Conservation (phyloP, 805 yeast species). For the Nakazawaea siamensis region DNA sequence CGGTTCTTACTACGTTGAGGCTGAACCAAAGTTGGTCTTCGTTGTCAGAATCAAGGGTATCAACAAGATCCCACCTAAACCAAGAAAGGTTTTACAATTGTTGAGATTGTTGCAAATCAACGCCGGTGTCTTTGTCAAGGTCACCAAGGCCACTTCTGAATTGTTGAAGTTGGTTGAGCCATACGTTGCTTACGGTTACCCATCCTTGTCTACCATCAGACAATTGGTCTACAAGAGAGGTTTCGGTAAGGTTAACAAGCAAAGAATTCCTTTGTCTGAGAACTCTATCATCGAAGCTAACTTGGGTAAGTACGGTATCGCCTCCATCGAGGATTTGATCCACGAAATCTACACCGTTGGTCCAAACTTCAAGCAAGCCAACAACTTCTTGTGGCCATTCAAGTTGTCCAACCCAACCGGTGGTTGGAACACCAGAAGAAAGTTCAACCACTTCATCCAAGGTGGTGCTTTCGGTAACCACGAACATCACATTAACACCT, state of each 20-base stretch:
- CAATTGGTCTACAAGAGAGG: slow-evolving; percentile 96
- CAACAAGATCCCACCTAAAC: slow-evolving; percentile 97
- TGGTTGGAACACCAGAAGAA: slow-evolving; percentile 96
- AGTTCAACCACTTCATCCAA: slow-evolving; percentile 94
- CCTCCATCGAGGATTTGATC: slow-evolving; percentile 86
- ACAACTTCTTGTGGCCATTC: slow-evolving; percentile 99
- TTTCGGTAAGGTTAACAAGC: slow-evolving; percentile 94
- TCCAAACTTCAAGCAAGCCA: slow-evolving; percentile 97
- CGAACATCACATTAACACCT: slow-evolving; percentile 90
- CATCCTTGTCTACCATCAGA: slow-evolving; percentile 85
- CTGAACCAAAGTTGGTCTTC: slow-evolving; percentile 90
- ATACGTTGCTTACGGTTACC: slow-evolving; percentile 97
- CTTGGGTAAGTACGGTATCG: slow-evolving; percentile 89
- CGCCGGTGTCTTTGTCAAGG: slow-evolving; percentile 91
- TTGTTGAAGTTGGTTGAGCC: slow-evolving; percentile 92
- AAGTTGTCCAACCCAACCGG: slow-evolving; percentile 93
- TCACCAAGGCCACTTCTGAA: slow-evolving; percentile 93
- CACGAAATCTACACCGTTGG: slow-evolving; percentile 96
- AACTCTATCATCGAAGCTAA: slow-evolving; percentile 81
- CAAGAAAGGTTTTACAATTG: slow-evolving; percentile 96
- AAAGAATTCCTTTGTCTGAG: slow-evolving; percentile 85
- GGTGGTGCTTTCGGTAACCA: slow-evolving; percentile 99
- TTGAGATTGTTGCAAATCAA: slow-evolving; percentile 90
- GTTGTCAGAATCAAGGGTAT: slow-evolving; percentile 99
- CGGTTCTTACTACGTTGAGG: slow-evolving; percentile 92